phyloP scores from a whole-genome alignment of 371 early-diverging fungal genomes.

The Lichtheimia corymbifera region DNA sequence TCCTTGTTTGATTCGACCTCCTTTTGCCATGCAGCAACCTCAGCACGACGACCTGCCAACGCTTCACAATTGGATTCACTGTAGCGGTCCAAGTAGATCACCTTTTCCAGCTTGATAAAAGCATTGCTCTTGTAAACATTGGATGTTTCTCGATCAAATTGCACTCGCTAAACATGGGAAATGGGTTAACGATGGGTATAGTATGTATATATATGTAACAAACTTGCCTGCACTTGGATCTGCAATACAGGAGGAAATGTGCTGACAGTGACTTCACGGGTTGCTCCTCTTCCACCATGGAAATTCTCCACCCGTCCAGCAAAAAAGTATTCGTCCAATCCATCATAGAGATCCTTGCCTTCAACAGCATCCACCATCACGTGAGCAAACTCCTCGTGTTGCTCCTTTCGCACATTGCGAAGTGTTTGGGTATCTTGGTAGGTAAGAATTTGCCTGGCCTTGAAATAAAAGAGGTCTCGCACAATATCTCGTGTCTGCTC shows the following conservation, averaged over 20 bases:
- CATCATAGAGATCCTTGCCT: constrained; percentile 58
- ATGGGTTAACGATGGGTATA: background rate
- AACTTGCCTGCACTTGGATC: constrained; percentile 58
- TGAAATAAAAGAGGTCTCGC: constrained; percentile 63
- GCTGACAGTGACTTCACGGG: constrained; percentile 51
- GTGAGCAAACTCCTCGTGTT: constrained; percentile 67
- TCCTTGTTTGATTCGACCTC: constrained; percentile 28
- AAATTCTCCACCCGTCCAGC: constrained; percentile 47
- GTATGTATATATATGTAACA: background rate
- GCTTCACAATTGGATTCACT: constrained; percentile 38
- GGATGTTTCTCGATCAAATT: constrained; percentile 63
- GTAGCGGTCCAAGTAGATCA: constrained; percentile 63
- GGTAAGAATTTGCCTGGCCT: constrained; percentile 58
- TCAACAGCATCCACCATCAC: constrained; percentile 65
- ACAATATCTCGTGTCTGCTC: constrained; percentile 48
- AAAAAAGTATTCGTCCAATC: constrained; percentile 67
- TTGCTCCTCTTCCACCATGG: constrained; percentile 55
- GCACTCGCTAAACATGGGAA: constrained; percentile 51
- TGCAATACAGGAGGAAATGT: constrained; percentile 66
- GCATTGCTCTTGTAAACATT: constrained; percentile 68
- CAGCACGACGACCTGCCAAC: constrained; percentile 29
- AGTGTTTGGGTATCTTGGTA: constrained; percentile 49
- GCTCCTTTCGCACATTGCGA: constrained; percentile 34
- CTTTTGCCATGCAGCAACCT: constrained; percentile 36
- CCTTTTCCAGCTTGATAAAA: constrained; percentile 55